A percentile compares a stretch with the other conserved stretches of the same genome.
Evolutionary conservation across 108 stramenopile genomes (phyloP).

Genomic region (Bacterosira constricta): DNA sequence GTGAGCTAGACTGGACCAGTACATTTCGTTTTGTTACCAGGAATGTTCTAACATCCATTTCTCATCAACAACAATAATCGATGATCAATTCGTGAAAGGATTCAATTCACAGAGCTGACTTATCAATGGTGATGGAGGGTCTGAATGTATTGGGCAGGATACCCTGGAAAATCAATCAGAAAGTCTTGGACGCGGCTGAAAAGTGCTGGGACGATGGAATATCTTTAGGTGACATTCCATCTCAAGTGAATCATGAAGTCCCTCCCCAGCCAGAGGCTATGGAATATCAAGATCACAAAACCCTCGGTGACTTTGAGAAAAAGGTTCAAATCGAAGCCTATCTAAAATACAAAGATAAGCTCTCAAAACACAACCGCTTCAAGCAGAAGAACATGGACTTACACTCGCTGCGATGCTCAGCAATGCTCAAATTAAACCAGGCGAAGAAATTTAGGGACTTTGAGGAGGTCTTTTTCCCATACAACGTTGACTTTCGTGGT

Average conservation of each 20-base stretch:
- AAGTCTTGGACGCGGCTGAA: conserved; percentile 72
- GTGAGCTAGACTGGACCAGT: conserved; percentile 25
- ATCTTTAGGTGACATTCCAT: conserved; percentile 87
- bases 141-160: conserved; percentile 86
- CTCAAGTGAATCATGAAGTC: conserved; percentile 74
- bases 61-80: not conserved
- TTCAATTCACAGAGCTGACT: conserved; percentile 70
- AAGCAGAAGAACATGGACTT: conserved; percentile 83
- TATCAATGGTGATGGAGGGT: conserved; percentile 78
- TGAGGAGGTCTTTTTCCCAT: conserved; percentile 95
- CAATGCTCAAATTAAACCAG: conserved; percentile 83
- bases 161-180: conserved; percentile 87
- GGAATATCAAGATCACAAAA: conserved; percentile 44
- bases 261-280: conserved; percentile 61
- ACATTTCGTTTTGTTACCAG: not conserved
- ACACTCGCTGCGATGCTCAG: conserved; percentile 87
- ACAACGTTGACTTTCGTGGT: conserved; percentile 99
- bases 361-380: conserved; percentile 60
- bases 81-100: conserved; percentile 32
- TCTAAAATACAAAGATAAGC: conserved; percentile 54
- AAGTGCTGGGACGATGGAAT: conserved; percentile 81
- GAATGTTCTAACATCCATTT: not conserved
- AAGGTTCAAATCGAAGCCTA: conserved; percentile 42
- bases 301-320: conserved; percentile 30
- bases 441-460: conserved; percentile 88